phyloP scores from a whole-genome alignment of 164 flowering plant genomes.

The Akebia trifoliata region DNA sequence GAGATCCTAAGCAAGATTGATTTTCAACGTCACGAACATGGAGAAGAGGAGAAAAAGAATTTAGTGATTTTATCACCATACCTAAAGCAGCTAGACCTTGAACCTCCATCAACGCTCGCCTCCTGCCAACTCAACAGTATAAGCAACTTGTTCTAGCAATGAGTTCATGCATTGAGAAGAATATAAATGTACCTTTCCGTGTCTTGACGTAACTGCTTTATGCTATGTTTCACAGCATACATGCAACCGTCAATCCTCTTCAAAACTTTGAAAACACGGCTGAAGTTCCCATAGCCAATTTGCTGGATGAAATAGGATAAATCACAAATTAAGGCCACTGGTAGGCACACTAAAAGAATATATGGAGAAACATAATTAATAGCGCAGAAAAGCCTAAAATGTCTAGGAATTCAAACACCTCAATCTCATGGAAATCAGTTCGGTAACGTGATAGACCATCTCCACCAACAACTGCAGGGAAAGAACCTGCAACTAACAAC shows the following conservation, averaged over 20 bases:
- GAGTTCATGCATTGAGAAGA: background rate
- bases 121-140: slow-evolving; percentile 40
- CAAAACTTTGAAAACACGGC: slow-evolving; percentile 73
- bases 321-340: background rate
- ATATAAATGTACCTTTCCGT: slow-evolving; percentile 63
- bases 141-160: slow-evolving; percentile 15
- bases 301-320: slow-evolving; percentile 37
- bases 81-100: slow-evolving; percentile 96
- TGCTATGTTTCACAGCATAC: slow-evolving; percentile 91
- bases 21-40: background rate
- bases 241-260: slow-evolving; percentile 95
- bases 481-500: slow-evolving; percentile 37
- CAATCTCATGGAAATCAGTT: slow-evolving; percentile 87
- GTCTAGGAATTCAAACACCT: slow-evolving; percentile 27
- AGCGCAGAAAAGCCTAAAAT: background rate
- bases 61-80: slow-evolving; percentile 16
- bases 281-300: slow-evolving; percentile 91
- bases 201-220: slow-evolving; percentile 58
- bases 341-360: background rate
- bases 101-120: slow-evolving; percentile 93
- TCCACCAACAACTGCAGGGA: slow-evolving; percentile 44
- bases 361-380: background rate
- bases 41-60: background rate
- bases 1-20: slow-evolving; percentile 43
- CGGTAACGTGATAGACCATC: slow-evolving; percentile 85